Evolutionary conservation across 2,329 filamentous ascomycete species (phyloP).

Genomic region (Scytalidium lignicola): DNA sequence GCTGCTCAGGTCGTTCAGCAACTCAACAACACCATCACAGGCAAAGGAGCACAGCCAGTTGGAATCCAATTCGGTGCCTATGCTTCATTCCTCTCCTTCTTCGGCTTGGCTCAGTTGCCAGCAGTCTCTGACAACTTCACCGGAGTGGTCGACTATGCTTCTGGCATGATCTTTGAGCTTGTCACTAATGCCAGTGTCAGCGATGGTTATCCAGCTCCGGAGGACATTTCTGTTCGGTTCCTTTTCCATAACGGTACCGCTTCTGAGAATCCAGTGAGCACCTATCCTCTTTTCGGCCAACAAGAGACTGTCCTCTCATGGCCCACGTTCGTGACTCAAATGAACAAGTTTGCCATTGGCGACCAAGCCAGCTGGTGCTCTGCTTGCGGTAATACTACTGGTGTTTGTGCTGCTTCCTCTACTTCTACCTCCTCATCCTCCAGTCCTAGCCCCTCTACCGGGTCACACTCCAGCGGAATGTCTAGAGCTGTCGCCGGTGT

Average conservation of each 20-base stretch:
- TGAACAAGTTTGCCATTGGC: slow-evolving; percentile 63
- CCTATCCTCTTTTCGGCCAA: slow-evolving; percentile 58
- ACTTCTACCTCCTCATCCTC: slow-evolving; percentile 20
- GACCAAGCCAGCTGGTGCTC: slow-evolving; percentile 65
- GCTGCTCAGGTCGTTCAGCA: slow-evolving; percentile 49
- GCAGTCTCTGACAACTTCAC: slow-evolving; percentile 57
- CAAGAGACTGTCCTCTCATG: slow-evolving; percentile 54
- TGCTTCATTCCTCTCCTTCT: slow-evolving; percentile 58
- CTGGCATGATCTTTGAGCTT: slow-evolving; percentile 74
- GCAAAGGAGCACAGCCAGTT: slow-evolving; percentile 38
- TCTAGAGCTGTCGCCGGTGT: slow-evolving; percentile 73
- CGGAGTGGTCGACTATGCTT: slow-evolving; percentile 79
- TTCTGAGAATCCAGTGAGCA: slow-evolving; percentile 31
- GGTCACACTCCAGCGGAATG: slow-evolving; percentile 34
- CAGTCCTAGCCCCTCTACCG: slow-evolving; percentile 16
- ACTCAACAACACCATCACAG: slow-evolving; percentile 46
- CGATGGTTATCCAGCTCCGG: slow-evolving; percentile 39
- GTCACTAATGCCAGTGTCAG: slow-evolving; percentile 48
- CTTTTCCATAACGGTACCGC: slow-evolving; percentile 56
- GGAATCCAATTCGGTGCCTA: slow-evolving; percentile 57
- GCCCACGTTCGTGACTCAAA: slow-evolving; percentile 58
- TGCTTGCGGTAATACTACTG: slow-evolving; percentile 68
- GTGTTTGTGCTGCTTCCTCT: slow-evolving; percentile 51
- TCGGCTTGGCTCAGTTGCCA: slow-evolving; percentile 51
- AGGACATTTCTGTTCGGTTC: slow-evolving; percentile 55